A percentile compares a stretch with the other conserved stretches of the same genome.
These are phyloP conservation scores for Oryza brachyantha DNA, from an alignment of 176 grass and related monocot species.

Conservation along the genomic window DNA sequence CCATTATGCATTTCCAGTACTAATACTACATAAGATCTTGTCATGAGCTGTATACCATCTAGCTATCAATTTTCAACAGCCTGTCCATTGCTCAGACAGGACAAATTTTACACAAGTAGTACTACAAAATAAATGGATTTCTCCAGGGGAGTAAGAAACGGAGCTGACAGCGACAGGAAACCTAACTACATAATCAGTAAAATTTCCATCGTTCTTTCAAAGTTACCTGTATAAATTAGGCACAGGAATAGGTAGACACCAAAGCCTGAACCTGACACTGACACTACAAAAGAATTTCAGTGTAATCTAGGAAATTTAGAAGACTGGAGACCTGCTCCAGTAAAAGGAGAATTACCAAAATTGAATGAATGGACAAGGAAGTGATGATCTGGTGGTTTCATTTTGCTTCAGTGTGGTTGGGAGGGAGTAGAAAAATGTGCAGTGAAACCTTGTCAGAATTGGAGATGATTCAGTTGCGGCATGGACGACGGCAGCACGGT, in stretches of 20 bases:
- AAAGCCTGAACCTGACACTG: conserved; percentile 16
- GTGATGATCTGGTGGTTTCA: not conserved
- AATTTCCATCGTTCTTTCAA: not conserved
- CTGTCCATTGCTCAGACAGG: not conserved
- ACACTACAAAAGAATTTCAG: conserved; percentile 4
- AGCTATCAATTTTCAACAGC: conserved; percentile 25
- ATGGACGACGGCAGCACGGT: conserved; percentile 10
- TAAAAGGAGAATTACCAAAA: not conserved
- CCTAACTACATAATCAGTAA: conserved; percentile 13
- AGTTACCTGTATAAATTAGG: conserved; percentile 1
- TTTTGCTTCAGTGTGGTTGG: not conserved
- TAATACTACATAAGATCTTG: conserved; percentile 16
- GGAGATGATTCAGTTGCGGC: conserved; percentile 25
- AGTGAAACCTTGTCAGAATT: not conserved
- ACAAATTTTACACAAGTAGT: not conserved
- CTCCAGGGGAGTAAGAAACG: not conserved
- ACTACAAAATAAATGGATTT: not conserved
- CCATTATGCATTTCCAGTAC: not conserved
- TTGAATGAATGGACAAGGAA: not conserved
- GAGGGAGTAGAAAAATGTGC: not conserved
- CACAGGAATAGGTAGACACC: conserved; percentile 13
- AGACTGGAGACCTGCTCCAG: not conserved
- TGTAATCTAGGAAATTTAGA: not conserved
- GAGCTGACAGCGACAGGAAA: conserved; percentile 23
- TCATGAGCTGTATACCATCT: conserved; percentile 36